Conservation (phyloP, 2,329 filamentous ascomycete genomes). For the Aspergillus luchuensis region DNA sequence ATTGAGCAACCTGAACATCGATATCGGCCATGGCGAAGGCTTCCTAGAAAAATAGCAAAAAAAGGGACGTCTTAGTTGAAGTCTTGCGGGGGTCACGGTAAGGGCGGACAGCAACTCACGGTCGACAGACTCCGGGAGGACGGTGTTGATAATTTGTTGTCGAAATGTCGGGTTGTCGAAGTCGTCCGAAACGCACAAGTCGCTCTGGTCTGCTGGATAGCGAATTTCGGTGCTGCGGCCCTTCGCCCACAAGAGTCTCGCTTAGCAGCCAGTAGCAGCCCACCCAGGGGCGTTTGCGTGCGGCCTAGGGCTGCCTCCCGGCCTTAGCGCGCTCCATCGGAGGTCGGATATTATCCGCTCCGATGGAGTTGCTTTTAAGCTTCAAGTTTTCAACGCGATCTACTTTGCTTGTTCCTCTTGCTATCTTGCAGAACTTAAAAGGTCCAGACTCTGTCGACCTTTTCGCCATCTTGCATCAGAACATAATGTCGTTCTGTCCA, state of each 20-base stretch:
- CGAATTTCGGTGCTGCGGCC: conserved; percentile 43
- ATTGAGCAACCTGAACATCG: conserved; percentile 77
- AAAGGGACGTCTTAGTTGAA: conserved; percentile 29
- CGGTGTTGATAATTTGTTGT: conserved; percentile 42
- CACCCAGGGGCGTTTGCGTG: conserved; percentile 22
- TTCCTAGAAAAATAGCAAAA: conserved; percentile 49
- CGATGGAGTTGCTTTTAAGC: conserved; percentile 24
- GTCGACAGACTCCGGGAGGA: conserved; percentile 43
- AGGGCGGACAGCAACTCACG: conserved; percentile 38
- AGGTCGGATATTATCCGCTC: conserved; percentile 28
- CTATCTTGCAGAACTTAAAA: not conserved
- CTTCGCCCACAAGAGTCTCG: conserved; percentile 43
- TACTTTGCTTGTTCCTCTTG: conserved; percentile 21
- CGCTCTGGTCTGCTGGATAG: conserved; percentile 27
- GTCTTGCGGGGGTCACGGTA: conserved; percentile 15
- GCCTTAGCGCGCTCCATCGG: conserved; percentile 17
- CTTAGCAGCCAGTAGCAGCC: conserved; percentile 42
- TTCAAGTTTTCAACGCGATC: conserved; percentile 24
- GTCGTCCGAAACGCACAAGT: conserved; percentile 38
- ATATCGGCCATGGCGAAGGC: conserved; percentile 78
- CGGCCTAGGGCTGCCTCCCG: conserved; percentile 39
- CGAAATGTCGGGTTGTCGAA: conserved; percentile 45
- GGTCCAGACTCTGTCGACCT: not conserved
- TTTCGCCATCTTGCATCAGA: not conserved
- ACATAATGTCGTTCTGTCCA: conserved; percentile 9